Percentiles rank a stretch among this genome's conserved stretches.
Conservation (phyloP, 192 early-diverging fungal genomes). For the Diversispora epigaea region DNA sequence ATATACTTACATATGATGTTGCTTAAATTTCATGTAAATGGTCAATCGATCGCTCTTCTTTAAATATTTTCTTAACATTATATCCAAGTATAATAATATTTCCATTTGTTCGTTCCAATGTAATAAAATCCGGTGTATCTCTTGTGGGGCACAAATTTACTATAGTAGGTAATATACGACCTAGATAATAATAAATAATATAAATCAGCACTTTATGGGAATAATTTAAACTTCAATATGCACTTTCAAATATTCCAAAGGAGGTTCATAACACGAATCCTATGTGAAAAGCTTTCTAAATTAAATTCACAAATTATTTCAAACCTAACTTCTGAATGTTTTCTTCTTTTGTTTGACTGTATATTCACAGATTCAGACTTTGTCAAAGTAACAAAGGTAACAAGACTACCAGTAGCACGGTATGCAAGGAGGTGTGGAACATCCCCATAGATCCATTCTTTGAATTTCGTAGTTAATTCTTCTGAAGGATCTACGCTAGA, state of each 20-base stretch:
- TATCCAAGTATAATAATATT: slow-evolving; percentile 21
- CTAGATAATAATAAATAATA: slow-evolving; percentile 20
- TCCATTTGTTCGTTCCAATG: slow-evolving; percentile 14
- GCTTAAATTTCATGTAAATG: slow-evolving; percentile 13
- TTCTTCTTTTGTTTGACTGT: slow-evolving; percentile 17
- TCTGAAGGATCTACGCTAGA: not conserved
- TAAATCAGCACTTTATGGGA: slow-evolving; percentile 9
- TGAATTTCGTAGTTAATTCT: slow-evolving; percentile 26
- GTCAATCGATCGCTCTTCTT: not conserved
- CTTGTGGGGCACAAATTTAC: slow-evolving; percentile 4
- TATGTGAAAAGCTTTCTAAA: slow-evolving; percentile 19
- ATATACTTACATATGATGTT: not conserved
- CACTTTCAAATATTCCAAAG: slow-evolving; percentile 27
- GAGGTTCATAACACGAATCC: slow-evolving; percentile 17
- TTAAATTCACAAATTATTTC: not conserved
- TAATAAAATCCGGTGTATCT: slow-evolving; percentile 14
- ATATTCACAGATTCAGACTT: too few relatives aligned
- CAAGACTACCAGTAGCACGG: slow-evolving; percentile 6
- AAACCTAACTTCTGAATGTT: slow-evolving; percentile 1
- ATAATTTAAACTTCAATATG: slow-evolving; percentile 5
- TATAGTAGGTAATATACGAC: slow-evolving; percentile 28
- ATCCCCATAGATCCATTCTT: slow-evolving; percentile 26
- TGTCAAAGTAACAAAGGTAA: slow-evolving; percentile 15
- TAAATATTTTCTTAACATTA: slow-evolving; percentile 23
- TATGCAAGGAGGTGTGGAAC: slow-evolving; percentile 7